A percentile compares a stretch with the other conserved stretches of the same genome.
Conservation (phyloP, 2,329 filamentous ascomycete species). For the Kalaharituber pfeilii region DNA sequence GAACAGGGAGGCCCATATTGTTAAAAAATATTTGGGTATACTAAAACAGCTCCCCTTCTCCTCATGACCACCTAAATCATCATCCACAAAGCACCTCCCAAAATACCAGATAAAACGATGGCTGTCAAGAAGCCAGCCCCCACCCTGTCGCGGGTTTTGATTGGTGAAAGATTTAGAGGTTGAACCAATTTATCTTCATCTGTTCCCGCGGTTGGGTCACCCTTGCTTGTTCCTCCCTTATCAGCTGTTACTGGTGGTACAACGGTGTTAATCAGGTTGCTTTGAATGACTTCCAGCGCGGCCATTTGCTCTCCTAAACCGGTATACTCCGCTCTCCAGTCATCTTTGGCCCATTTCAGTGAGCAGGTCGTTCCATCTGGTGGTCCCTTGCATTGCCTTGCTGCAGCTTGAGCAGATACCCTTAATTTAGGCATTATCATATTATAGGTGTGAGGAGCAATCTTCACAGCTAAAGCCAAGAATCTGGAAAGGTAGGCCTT, state of each 20-base stretch:
- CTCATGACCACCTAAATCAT: conserved; percentile 2
- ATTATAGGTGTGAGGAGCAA: conserved; percentile 38
- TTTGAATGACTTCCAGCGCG: conserved; percentile 46
- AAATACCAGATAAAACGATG: conserved; percentile 33
- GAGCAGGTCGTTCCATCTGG: conserved; percentile 38
- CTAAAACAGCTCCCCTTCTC: too few relatives aligned
- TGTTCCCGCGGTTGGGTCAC: conserved; percentile 24
- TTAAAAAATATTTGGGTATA: too few relatives aligned
- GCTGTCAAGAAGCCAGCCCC: conserved; percentile 41
- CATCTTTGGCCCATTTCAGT: conserved; percentile 43
- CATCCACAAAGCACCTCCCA: conserved; percentile 30
- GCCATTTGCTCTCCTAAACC: conserved; percentile 49
- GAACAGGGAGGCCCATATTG: too few relatives aligned
- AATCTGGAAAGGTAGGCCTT: conserved; percentile 51
- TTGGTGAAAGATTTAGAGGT: conserved; percentile 24
- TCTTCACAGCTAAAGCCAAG: conserved; percentile 40
- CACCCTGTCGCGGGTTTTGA: conserved; percentile 36
- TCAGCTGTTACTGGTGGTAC: conserved; percentile 32
- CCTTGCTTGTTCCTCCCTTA: conserved; percentile 42
- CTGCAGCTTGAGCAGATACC: conserved; percentile 40
- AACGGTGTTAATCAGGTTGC: conserved; percentile 34
- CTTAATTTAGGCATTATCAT: conserved; percentile 35
- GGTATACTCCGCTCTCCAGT: conserved; percentile 21
- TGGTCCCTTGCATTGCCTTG: conserved; percentile 40
- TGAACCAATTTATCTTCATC: conserved; percentile 6